These are phyloP conservation scores for Rhizophagus clarus DNA, from an alignment of 192 early-diverging fungal genomes.

Conservation along the genomic window DNA sequence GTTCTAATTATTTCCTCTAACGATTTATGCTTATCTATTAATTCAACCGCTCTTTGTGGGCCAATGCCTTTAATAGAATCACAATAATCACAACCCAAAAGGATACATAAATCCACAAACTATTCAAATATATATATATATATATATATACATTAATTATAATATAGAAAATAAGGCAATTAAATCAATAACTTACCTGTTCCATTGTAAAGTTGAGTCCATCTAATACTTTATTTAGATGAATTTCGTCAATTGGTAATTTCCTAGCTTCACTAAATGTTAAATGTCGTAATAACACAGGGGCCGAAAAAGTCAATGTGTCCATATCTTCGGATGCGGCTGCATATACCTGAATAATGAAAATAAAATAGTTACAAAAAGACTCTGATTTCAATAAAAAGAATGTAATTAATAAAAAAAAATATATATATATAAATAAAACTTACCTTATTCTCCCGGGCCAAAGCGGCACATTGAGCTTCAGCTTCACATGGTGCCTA, in stretches of 20 bases:
- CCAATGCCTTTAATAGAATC: constrained; percentile 95
- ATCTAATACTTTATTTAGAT: constrained; percentile 76
- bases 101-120: constrained; percentile 97
- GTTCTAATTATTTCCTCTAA: constrained; percentile 80
- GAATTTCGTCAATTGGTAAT: constrained; percentile 88
- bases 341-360: constrained; percentile 71
- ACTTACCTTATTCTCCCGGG: constrained; percentile 78
- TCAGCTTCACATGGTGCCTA: constrained; percentile 96
- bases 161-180: not conserved
- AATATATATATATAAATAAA: too few species aligned
- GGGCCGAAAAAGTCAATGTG: constrained; percentile 90
- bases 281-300: constrained; percentile 87
- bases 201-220: constrained; percentile 76
- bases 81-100: constrained; percentile 98
- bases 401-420: not conserved
- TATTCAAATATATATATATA: constrained; percentile 44
- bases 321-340: constrained; percentile 99
- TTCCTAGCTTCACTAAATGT: constrained; percentile 91
- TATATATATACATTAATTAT: not conserved
- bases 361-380: not conserved
- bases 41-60: constrained; percentile 75
- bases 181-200: constrained; percentile 51
- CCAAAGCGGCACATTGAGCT: constrained; percentile 94
- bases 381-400: not conserved
- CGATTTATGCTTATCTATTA: constrained; percentile 82